Conservation (phyloP, 768 basidiomycete genomes). For the Serendipita indica region DNA sequence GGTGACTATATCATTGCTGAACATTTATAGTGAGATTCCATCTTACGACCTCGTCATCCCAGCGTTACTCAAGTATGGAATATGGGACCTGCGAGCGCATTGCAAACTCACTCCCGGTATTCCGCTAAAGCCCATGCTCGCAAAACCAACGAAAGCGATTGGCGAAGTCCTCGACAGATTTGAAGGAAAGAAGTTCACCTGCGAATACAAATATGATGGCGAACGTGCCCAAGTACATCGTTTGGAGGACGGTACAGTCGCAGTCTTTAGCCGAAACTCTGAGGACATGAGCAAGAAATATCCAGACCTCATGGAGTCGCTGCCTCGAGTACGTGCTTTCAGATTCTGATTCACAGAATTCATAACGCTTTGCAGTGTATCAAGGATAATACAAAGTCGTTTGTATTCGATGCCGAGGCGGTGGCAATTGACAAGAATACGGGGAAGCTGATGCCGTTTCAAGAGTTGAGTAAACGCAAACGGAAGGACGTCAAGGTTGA, state of each 20-base stretch:
- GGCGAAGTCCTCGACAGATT: constrained; percentile 94
- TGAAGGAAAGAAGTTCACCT: constrained; percentile 89
- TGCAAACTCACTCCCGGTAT: constrained; percentile 86
- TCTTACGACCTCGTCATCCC: constrained; percentile 87
- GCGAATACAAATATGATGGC: constrained; percentile 99
- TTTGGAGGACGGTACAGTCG: constrained; percentile 64
- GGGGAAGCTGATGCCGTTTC: constrained; percentile 89
- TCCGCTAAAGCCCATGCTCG: constrained; percentile 96
- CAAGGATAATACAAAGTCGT: constrained; percentile 67
- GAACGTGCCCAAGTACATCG: constrained; percentile 94
- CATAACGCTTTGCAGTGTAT: constrained; percentile 48
- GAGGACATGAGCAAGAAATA: constrained; percentile 99
- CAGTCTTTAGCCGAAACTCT: constrained; percentile 93
- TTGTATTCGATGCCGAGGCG: constrained; percentile 92
- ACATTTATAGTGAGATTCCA: constrained; percentile 60
- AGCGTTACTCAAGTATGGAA: constrained; percentile 65
- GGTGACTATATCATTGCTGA: not conserved
- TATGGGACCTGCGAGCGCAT: constrained; percentile 46
- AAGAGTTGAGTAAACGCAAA: constrained; percentile 86
- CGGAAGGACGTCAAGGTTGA: constrained; percentile 96
- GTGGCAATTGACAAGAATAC: constrained; percentile 84
- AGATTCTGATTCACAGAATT: not conserved
- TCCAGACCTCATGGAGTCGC: constrained; percentile 90
- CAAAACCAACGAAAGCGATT: constrained; percentile 98
- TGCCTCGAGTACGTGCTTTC: constrained; percentile 48